A percentile compares a stretch with the other conserved stretches of the same genome.
Evolutionary conservation across 768 basidiomycete genomes (phyloP).

Genomic region (Serendipita vermifera): DNA sequence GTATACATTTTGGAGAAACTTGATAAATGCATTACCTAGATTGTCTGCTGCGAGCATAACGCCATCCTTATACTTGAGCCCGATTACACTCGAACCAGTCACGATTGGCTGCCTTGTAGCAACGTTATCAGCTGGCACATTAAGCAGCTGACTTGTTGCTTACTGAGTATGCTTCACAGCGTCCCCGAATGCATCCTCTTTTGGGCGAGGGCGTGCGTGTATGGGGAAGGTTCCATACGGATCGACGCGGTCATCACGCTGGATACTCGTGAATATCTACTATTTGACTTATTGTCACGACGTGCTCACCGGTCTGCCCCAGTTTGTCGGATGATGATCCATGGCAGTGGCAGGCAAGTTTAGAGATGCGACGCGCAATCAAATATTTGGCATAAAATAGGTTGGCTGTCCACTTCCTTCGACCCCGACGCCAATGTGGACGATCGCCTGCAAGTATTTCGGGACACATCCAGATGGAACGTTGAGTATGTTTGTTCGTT

Average conservation of each 20-base stretch:
- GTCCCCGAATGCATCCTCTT: conserved; percentile 45
- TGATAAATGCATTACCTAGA: conserved; percentile 50
- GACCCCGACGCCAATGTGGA: conserved; percentile 9
- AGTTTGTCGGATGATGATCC: conserved; percentile 78
- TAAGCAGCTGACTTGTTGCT: conserved; percentile 18
- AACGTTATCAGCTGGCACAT: not conserved
- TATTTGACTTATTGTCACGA: conserved; percentile 1
- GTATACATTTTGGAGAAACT: not conserved
- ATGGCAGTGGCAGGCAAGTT: conserved; percentile 26
- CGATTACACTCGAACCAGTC: conserved; percentile 93
- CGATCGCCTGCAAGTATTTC: too few relatives aligned
- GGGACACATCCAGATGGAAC: too few relatives aligned
- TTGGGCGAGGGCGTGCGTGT: conserved; percentile 41
- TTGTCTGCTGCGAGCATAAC: conserved; percentile 98
- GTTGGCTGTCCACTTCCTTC: not conserved
- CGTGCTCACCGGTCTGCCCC: conserved; percentile 62
- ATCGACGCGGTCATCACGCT: conserved; percentile 70
- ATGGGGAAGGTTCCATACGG: conserved; percentile 66
- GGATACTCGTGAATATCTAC: not conserved
- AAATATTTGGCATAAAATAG: conserved; percentile 5
- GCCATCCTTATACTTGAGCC: conserved; percentile 88
- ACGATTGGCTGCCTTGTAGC: conserved; percentile 72
- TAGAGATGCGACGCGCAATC: conserved; percentile 13
- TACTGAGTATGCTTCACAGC: conserved; percentile 75
- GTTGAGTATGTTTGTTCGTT: too few relatives aligned